Evolutionary conservation across 306 rosid genomes (phyloP), one percentile per base, ranked within the genome.

Genomic region (Hippophae gyantsensis): DNA sequence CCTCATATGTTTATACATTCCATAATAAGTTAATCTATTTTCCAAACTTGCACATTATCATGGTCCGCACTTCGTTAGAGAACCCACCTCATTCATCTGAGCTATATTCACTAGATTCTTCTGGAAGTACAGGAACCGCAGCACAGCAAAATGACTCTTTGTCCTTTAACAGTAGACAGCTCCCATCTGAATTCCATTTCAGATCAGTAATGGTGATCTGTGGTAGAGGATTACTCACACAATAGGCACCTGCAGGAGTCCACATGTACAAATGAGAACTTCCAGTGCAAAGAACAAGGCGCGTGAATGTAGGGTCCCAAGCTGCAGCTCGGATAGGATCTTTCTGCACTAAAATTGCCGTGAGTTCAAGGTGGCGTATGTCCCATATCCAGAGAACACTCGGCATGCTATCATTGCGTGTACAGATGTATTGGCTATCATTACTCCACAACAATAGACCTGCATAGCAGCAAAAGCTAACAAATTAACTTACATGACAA

Each of bases 351-450:
- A 92, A 65, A 75, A 87, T 85, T 52, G 98, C 84, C 5, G 88
- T 69, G 9, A 83, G 86, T 75, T 92, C 98, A 9, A 92, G 96
- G 73, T 73, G 95, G 66, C 81, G 74, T 57, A 92, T 71, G 78
- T 92, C 89, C 98, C 98, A 92, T 70, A 92, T 79, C 98, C 98
- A 92, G 14, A 92, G 85, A 52, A 77, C 71, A 48, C 87, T 83
- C 26, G 95, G 95, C 96, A 87, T 87, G 76, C 95, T 87, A 47
- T 92, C 96, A 3, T 87, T 92, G 11, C 98, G 96, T 44, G 96
- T 83, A 32, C 86, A 92, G 41, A 87, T 83, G 66, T 81, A 92
- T 67, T 92, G 98, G 82, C 98, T 87, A 66, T 92, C 93, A 7
- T 67, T 74, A 83, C 98, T 92, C 98, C 98, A 92, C 23, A 94